These are phyloP conservation scores for Neurospora intermedia DNA, from an alignment of 495 filamentous ascomycete genomes.

Conservation along the genomic window DNA sequence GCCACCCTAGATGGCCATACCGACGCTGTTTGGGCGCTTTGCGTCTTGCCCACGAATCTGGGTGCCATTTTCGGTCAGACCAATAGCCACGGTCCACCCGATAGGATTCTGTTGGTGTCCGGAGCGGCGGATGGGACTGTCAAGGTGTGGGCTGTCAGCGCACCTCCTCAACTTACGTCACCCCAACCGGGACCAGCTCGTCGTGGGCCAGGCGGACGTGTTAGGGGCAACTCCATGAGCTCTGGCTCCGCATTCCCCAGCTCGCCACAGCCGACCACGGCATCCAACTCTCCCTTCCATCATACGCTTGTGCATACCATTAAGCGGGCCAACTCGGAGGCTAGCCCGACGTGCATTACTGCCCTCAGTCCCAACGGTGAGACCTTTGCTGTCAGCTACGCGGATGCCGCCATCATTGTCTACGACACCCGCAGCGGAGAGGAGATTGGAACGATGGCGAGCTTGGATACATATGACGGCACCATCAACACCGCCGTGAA, in stretches of 20 bases:
- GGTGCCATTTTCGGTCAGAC: slow-evolving; percentile 65
- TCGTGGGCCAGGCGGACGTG: slow-evolving; percentile 67
- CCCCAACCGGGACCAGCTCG: slow-evolving; percentile 49
- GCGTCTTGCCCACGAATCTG: slow-evolving; percentile 78
- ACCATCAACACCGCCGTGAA: slow-evolving; percentile 78
- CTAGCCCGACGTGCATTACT: slow-evolving; percentile 84
- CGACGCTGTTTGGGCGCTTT: slow-evolving; percentile 92
- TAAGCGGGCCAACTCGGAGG: slow-evolving; percentile 50
- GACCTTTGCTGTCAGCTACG: slow-evolving; percentile 85
- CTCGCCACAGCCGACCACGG: slow-evolving; percentile 78
- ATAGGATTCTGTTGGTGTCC: slow-evolving; percentile 81
- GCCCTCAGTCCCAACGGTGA: slow-evolving; percentile 78
- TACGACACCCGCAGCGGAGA: slow-evolving; percentile 89
- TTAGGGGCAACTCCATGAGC: slow-evolving; percentile 81
- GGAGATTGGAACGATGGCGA: slow-evolving; percentile 84
- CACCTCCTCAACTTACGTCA: slow-evolving; percentile 74
- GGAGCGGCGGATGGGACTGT: slow-evolving; percentile 87
- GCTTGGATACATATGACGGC: slow-evolving; percentile 83
- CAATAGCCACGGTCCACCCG: slow-evolving; percentile 59
- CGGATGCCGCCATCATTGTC: slow-evolving; percentile 79
- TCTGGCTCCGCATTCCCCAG: slow-evolving; percentile 83
- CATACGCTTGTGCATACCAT: slow-evolving; percentile 75
- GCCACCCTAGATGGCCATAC: slow-evolving; percentile 90
- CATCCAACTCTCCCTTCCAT: slow-evolving; percentile 47
- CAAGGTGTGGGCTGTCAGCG: slow-evolving; percentile 87